Percentiles rank a stretch among this genome's conserved stretches.
phyloP scores from a whole-genome alignment of 345 rosid species.

The Raphanus sativus region DNA sequence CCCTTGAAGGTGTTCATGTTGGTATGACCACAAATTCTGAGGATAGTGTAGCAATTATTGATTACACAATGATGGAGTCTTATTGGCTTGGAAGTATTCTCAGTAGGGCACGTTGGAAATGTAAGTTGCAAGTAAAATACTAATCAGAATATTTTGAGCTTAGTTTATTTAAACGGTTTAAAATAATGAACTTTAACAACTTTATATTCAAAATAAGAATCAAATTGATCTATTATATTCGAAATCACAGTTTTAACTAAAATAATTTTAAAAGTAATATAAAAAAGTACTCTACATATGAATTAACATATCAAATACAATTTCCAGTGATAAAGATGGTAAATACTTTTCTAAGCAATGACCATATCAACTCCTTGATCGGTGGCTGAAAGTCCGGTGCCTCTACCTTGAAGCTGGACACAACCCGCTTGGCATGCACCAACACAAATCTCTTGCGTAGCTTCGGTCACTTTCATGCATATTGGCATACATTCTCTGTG shows the following conservation, averaged over 20 bases:
- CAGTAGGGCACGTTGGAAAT: background rate
- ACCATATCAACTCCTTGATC: slow-evolving; percentile 30
- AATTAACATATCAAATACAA: background rate
- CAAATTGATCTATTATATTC: too few species aligned
- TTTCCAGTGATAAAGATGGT: background rate
- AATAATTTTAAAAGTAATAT: too few species aligned
- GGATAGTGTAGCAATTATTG: background rate
- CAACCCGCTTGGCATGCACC: slow-evolving; percentile 22
- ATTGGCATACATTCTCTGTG: slow-evolving; percentile 36
- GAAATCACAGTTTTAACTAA: too few species aligned
- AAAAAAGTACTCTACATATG: too few species aligned
- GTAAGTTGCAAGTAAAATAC: too few species aligned
- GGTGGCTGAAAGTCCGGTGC: slow-evolving; percentile 28
- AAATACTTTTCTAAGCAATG: slow-evolving; percentile 1
- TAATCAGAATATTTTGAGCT: too few species aligned
- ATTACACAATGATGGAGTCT: background rate
- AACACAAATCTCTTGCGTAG: slow-evolving; percentile 23
- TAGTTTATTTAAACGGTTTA: too few species aligned
- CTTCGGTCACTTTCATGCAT: slow-evolving; percentile 34
- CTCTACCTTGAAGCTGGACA: slow-evolving; percentile 39
- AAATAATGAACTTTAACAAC: too few species aligned
- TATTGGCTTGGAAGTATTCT: background rate
- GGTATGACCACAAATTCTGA: background rate
- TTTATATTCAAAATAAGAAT: too few species aligned
- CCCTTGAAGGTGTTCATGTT: background rate